These are phyloP conservation scores for Didymellaceae sp. DNA, from an alignment of 2,329 filamentous ascomycete species.

Conservation along the genomic window DNA sequence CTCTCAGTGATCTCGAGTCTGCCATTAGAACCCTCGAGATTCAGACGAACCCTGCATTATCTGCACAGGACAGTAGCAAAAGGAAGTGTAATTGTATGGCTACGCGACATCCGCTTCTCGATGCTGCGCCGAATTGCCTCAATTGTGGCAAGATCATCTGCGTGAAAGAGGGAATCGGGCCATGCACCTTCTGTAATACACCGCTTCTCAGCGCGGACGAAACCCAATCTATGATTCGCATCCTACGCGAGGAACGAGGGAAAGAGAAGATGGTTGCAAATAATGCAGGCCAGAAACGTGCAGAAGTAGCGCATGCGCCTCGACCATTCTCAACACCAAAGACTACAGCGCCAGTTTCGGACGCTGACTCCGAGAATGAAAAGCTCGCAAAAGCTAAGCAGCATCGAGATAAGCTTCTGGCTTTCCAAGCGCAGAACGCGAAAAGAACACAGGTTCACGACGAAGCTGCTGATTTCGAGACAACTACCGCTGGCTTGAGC, in stretches of 20 bases:
- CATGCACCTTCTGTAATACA: conserved; percentile 87
- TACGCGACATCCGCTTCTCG: conserved; percentile 82
- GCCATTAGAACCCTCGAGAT: conserved; percentile 90
- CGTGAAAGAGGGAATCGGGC: conserved; percentile 89
- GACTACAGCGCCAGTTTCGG: conserved; percentile 46
- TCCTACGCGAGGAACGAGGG: conserved; percentile 84
- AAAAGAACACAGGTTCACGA: conserved; percentile 83
- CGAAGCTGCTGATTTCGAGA: conserved; percentile 78
- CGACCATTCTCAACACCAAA: conserved; percentile 62
- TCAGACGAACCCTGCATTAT: conserved; percentile 82
- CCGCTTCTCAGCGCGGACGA: conserved; percentile 75
- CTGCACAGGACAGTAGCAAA: conserved; percentile 60
- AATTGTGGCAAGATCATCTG: conserved; percentile 95
- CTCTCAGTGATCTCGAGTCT: conserved; percentile 71
- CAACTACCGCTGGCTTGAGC: conserved; percentile 65
- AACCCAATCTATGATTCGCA: conserved; percentile 82
- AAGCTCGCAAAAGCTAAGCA: conserved; percentile 73
- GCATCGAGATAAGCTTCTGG: conserved; percentile 80
- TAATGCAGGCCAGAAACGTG: conserved; percentile 70
- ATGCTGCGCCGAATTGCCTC: conserved; percentile 91
- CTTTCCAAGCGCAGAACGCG: conserved; percentile 86
- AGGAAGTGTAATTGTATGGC: conserved; percentile 88
- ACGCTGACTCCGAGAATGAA: conserved; percentile 57
- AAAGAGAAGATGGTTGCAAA: conserved; percentile 85
- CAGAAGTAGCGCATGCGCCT: conserved; percentile 68